phyloP scores from a whole-genome alignment of 2,329 filamentous ascomycete genomes.

The Penicillium occitanis region DNA sequence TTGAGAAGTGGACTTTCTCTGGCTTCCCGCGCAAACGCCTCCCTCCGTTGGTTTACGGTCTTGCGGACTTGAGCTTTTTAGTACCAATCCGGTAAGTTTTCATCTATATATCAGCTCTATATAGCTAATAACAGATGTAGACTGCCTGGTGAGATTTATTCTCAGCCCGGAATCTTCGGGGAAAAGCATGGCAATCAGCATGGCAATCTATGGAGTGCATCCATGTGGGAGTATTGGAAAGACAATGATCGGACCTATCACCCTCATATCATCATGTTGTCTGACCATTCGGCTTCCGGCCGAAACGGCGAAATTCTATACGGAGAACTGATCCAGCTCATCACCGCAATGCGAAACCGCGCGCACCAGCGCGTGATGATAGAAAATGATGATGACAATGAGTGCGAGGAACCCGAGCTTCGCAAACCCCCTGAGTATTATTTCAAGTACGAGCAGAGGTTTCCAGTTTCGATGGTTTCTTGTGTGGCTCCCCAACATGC shows the following conservation, averaged over 20 bases:
- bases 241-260: background rate
- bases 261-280: conserved; percentile 4
- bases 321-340: background rate
- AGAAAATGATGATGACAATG: background rate
- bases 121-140: background rate
- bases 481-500: background rate
- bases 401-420: background rate
- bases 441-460: background rate
- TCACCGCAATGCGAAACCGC: background rate
- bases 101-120: background rate
- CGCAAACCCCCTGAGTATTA: background rate
- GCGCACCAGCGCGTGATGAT: conserved; percentile 7
- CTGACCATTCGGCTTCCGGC: background rate
- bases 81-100: conserved; percentile 1
- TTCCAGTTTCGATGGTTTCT: conserved; percentile 7
- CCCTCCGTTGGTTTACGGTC: background rate
- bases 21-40: background rate
- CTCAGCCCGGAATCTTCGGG: background rate
- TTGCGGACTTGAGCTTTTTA: background rate
- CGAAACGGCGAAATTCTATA: background rate
- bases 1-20: background rate
- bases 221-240: background rate
- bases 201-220: background rate
- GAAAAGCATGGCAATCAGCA: background rate
- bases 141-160: background rate